Percentiles rank a stretch among this genome's conserved stretches.
Evolutionary conservation across 495 filamentous ascomycete species (phyloP).

Genomic region (Tuber brumale): DNA sequence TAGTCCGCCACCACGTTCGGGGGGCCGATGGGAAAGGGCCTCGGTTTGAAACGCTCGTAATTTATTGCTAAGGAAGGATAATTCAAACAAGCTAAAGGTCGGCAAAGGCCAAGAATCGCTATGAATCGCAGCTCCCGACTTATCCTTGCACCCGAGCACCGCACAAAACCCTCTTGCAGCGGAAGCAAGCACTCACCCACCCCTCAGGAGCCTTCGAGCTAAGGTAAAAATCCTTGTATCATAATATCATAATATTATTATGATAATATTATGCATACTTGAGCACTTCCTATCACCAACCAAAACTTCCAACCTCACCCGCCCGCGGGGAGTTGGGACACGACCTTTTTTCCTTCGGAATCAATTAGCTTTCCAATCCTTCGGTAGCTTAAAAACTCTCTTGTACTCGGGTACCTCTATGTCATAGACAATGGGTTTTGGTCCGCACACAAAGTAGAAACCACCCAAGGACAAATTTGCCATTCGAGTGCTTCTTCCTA

Average conservation of each 20-base stretch:
- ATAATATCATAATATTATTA: too few species aligned
- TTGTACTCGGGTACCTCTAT: not conserved
- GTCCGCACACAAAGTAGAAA: not conserved
- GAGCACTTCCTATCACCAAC: not conserved
- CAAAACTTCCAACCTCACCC: not conserved
- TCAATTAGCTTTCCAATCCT: not conserved
- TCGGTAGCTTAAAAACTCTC: not conserved
- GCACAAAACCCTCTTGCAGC: not conserved
- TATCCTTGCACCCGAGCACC: not conserved
- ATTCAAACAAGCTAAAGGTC: not conserved
- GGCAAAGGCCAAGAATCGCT: not conserved
- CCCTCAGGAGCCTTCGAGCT: not conserved
- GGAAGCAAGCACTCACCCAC: not conserved
- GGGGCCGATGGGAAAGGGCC: too few species aligned
- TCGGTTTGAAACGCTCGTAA: too few species aligned
- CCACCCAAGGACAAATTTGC: not conserved
- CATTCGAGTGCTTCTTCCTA: not conserved
- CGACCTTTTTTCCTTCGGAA: not conserved
- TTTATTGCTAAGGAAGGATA: too few species aligned
- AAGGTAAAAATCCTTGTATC: not conserved
- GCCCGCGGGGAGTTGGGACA: not conserved
- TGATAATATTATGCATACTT: too few species aligned
- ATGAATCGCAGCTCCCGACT: not conserved
- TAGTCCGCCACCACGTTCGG: too few species aligned
- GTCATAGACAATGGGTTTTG: not conserved